Base-by-base conservation (phyloP, 2,329 filamentous ascomycete species). In the Pseudogymnoascus verrucosus region DNA sequence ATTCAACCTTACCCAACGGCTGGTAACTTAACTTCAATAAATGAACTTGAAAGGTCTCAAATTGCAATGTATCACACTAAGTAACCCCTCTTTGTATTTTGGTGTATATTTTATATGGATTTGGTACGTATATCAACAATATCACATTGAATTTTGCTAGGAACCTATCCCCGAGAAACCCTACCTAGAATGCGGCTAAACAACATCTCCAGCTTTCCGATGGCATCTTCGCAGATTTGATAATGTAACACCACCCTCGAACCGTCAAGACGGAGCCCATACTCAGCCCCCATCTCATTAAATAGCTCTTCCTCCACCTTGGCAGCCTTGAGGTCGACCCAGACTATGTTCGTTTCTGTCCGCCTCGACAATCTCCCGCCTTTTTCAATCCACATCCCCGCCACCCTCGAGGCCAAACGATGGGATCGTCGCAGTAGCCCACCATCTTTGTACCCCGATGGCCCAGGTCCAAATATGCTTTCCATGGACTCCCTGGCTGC, bases 401-500 rank as follows among this genome's bases (percentile, higher is more conserved):
- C 85, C 23, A 93, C 79, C 68, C 78, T 78, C 73, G 82, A 82
- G 2, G 90, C 89, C 31, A 82, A 82, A 57, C 77, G 76, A 74
- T 93, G 89, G 7, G 82, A 84, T 60, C 78, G 77, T 31, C 76
- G 74, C 64, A 93, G 77, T 70, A 83, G 81, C 0, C 89, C 88
- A 1, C 83, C 84, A 60, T 89, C 78, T 54, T 28, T 54, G 47
- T 54, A 54, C 12, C 47, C 47, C 5, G 47, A 31, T 16, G 26
- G 23, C 47, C 47, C 47, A 31, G 47, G 47, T 10, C 47, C 47
- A 67, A 95, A 96, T 0, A 89, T 92, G 73, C 92, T 89, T 67
- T 93, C 87, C 7, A 96, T 83, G 0, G 89, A 90, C 3, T 92
- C 87, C 21, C 89, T 79, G 0, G 90, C 91, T 0, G 91, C 86